Percentiles rank a stretch among this genome's conserved stretches.
phyloP scores from a whole-genome alignment of 2,329 filamentous ascomycete genomes.

The Phyllosticta citrichinensis region DNA sequence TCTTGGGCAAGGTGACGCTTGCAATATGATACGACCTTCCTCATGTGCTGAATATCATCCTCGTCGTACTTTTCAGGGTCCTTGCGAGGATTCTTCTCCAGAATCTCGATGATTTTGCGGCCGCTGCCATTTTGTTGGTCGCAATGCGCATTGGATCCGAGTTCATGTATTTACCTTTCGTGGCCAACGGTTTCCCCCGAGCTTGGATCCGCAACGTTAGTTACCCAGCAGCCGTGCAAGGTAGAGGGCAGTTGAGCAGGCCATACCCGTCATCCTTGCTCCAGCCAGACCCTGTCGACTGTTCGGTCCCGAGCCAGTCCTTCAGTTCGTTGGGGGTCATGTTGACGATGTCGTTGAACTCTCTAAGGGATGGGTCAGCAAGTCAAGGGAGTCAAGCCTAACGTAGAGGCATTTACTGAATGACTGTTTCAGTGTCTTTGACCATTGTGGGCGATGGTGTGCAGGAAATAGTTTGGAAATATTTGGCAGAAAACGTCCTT shows the following conservation, averaged over 20 bases:
- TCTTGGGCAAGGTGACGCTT: constrained; percentile 59
- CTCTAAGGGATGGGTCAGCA: constrained; percentile 24
- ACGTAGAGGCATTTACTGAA: constrained; percentile 27
- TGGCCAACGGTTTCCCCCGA: constrained; percentile 55
- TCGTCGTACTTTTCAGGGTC: constrained; percentile 47
- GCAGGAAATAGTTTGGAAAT: neutral
- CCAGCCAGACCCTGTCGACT: constrained; percentile 51
- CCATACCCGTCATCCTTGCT: constrained; percentile 35
- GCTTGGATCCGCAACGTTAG: constrained; percentile 12
- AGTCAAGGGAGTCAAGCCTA: neutral
- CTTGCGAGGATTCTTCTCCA: constrained; percentile 52
- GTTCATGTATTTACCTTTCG: constrained; percentile 33
- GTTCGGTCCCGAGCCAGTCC: constrained; percentile 50
- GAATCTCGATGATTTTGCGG: constrained; percentile 52
- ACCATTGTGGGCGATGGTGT: constrained; percentile 32
- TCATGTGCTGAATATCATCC: constrained; percentile 49
- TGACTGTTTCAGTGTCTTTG: constrained; percentile 42
- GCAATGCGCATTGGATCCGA: neutral
- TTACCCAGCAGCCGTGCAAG: neutral
- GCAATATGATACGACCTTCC: constrained; percentile 54
- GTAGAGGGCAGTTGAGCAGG: neutral
- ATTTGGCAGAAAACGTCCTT: no score
- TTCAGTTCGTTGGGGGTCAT: constrained; percentile 53
- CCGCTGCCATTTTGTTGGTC: constrained; percentile 33
- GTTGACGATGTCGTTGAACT: constrained; percentile 59